These are phyloP conservation scores for Dissoconium aciculare DNA, from an alignment of 2,329 filamentous ascomycete species.

Conservation along the genomic window DNA sequence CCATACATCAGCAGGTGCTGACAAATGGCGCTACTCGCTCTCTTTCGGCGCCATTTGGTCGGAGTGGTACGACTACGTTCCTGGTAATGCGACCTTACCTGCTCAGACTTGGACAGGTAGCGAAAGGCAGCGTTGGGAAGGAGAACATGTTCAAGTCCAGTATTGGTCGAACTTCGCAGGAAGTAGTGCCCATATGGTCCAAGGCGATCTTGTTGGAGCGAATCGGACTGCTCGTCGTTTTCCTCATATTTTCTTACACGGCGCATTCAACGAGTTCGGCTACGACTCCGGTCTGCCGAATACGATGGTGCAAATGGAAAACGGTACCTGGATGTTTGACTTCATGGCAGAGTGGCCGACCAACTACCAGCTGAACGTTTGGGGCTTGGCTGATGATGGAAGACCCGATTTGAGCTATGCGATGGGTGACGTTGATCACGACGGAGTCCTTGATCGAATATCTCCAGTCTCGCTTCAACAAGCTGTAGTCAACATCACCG, in stretches of 20 bases:
- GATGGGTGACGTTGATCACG: constrained; percentile 46
- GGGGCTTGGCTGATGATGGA: constrained; percentile 51
- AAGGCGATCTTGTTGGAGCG: constrained; percentile 38
- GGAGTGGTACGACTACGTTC: constrained; percentile 42
- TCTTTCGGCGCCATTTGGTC: constrained; percentile 48
- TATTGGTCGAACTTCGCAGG: constrained; percentile 47
- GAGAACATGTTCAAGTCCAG: constrained; percentile 47
- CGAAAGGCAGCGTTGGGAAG: constrained; percentile 42
- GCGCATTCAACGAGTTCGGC: constrained; percentile 48
- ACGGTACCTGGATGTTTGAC: constrained; percentile 42
- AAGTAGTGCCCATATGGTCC: constrained; percentile 45
- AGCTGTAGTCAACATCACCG: constrained; percentile 45
- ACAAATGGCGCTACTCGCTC: constrained; percentile 47
- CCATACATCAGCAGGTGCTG: constrained; percentile 47
- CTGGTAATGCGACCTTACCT: constrained; percentile 35
- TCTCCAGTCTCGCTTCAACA: constrained; percentile 43
- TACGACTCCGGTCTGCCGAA: constrained; percentile 46
- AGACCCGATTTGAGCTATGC: constrained; percentile 45
- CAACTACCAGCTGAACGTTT: constrained; percentile 47
- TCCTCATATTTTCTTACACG: constrained; percentile 49
- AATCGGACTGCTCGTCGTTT: constrained; percentile 34
- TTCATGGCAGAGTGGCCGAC: constrained; percentile 51
- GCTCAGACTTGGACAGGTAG: constrained; percentile 41
- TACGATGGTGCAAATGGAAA: constrained; percentile 33
- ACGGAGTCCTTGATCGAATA: constrained; percentile 46